Percentiles rank a stretch among this genome's conserved stretches.
Conservation (phyloP, 2,329 filamentous ascomycete species). For the Geosmithia putterillii region DNA sequence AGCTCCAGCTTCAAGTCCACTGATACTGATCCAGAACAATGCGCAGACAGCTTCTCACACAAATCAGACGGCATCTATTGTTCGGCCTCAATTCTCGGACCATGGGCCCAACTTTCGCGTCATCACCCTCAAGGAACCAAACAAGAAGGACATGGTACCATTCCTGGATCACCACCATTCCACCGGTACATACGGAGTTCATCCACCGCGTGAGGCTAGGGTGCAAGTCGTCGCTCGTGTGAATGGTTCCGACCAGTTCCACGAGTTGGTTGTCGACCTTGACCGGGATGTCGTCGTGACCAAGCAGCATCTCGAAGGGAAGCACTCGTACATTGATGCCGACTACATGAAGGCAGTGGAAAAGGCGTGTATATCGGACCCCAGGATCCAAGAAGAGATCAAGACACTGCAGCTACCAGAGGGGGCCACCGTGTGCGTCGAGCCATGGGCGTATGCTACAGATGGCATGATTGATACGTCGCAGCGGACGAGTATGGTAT, state of each 20-base stretch:
- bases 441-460: constrained; percentile 43
- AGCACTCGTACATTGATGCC: constrained; percentile 33
- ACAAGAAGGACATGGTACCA: constrained; percentile 30
- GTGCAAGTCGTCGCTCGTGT: constrained; percentile 22
- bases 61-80: constrained; percentile 10
- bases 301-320: constrained; percentile 21
- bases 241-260: constrained; percentile 7
- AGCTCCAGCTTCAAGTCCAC: neutral
- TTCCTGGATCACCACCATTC: constrained; percentile 30
- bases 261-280: constrained; percentile 18
- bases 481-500: constrained; percentile 34
- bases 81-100: constrained; percentile 8
- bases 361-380: constrained; percentile 29
- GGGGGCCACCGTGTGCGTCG: constrained; percentile 30
- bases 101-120: constrained; percentile 28
- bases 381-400: constrained; percentile 28
- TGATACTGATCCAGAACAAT: neutral
- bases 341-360: constrained; percentile 35
- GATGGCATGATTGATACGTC: constrained; percentile 40
- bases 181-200: constrained; percentile 12
- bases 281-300: constrained; percentile 6
- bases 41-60: neutral
- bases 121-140: constrained; percentile 35
- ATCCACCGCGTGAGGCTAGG: constrained; percentile 13
- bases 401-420: constrained; percentile 26